Percentiles rank a stretch among this genome's conserved stretches.
Conservation (phyloP, 2,329 filamentous ascomycete genomes). For the Claviceps pusilla region DNA sequence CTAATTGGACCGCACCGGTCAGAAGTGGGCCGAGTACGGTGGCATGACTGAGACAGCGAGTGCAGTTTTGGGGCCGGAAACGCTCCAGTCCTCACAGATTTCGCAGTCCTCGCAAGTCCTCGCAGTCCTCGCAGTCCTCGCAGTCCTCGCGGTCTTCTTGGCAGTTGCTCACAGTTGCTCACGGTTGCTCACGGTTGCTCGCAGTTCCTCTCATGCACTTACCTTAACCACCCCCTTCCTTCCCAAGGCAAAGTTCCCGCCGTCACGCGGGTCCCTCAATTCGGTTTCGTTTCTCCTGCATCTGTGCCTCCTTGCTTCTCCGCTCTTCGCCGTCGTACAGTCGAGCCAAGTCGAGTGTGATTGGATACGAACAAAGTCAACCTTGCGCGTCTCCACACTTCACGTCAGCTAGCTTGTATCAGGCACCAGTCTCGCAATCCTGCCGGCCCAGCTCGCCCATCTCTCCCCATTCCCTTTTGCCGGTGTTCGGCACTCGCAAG, state of each 20-base stretch:
- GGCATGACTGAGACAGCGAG: slow-evolving; percentile 2
- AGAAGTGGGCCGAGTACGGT: slow-evolving; percentile 7
- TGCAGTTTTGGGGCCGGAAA: neutral
- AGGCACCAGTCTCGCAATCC: no score
- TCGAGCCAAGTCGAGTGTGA: no score
- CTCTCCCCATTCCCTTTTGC: neutral
- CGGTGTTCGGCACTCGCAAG: neutral
- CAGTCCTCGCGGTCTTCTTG: no score
- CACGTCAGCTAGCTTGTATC: no score
- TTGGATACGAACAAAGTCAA: no score
- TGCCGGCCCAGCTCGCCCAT: no score
- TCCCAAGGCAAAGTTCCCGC: neutral
- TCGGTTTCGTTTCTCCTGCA: neutral
- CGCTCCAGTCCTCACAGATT: neutral
- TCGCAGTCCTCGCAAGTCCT: neutral
- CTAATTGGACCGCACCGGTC: slow-evolving; percentile 19
- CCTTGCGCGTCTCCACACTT: no score
- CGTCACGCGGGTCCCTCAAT: slow-evolving; percentile 4
- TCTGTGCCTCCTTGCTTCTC: neutral
- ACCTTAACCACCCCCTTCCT: no score
- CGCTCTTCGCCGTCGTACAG: neutral
- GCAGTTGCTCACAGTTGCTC: no score
- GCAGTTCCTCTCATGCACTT: no score
- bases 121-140: no score
- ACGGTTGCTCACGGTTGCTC: no score